Evolutionary conservation across 805 yeast species (phyloP), one percentile per base, ranked within the genome.

Genomic region (Saturnispora halmiae): DNA sequence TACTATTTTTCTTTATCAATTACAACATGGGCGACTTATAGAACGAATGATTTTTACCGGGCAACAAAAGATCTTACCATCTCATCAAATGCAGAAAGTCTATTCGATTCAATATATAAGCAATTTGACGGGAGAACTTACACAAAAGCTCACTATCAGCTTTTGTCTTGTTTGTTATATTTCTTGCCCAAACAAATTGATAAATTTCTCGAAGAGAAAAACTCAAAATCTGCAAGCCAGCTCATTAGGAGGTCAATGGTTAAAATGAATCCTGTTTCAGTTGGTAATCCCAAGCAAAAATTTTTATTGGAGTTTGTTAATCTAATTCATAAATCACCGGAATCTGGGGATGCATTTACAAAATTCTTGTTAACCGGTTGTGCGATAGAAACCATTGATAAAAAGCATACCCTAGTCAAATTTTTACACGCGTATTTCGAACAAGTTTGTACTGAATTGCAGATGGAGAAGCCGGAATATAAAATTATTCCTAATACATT

Each of bases 21-120:
- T 6, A 58, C 62, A 43, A 56, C 61, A 31, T 77, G 82, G 82
- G 60, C 72, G 2, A 51, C 67, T 41, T 62, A 74, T 10, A 61
- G 75, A 46, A 71, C 79, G 0, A 40, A 48, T 4, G 77, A 75
- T 38, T 74, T 62, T 44, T 38, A 65, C 14, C 54, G 52, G 20
- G 51, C 54, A 10, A 38, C 51, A 2, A 44, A 46, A 7, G 37
- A 44, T 31, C 20, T 40, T 4, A 16, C 35, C 1, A 26, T 56
- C 4, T 30, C 49, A 3, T 36, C 49, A 21, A 59, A 56, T 36
- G 60, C 61, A 5, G 68, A 63, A 18, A 28, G 49, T 0, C 42
- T 67, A n/a, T 66, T 66, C 47, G 72, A 67, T 27, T 49, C 53
- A n/a, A 34, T 61, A 5, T 46, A 51, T 34, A 55, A 53, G 32